Conservation (phyloP, 352 stramenopile species). For the Aphanomyces cochlioides region DNA sequence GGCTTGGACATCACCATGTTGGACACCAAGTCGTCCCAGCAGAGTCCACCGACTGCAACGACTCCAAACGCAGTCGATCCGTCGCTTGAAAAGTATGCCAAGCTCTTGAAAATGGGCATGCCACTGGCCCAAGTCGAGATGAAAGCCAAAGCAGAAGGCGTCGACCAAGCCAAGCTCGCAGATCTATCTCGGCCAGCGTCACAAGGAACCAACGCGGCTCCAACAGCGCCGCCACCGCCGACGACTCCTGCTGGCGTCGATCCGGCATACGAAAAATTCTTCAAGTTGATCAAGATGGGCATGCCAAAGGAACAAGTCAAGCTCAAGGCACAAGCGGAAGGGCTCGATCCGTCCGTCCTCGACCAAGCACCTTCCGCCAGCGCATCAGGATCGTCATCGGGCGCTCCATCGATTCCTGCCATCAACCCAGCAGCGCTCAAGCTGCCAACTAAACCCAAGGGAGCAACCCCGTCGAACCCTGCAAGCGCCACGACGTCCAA, state of each 20-base stretch:
- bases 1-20: conserved; percentile 51
- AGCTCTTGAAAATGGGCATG: conserved; percentile 82
- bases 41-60: neutral
- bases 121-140: conserved; percentile 72
- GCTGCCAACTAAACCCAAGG: neutral
- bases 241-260: conserved; percentile 30
- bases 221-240: neutral
- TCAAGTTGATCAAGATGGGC: conserved; percentile 91
- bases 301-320: conserved; percentile 87
- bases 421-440: neutral
- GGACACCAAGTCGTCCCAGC: neutral
- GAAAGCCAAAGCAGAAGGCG: conserved; percentile 53
- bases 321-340: conserved; percentile 73
- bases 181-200: neutral
- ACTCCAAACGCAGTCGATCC: neutral
- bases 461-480: neutral
- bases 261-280: conserved; percentile 84
- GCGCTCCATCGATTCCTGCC: neutral
- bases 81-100: conserved; percentile 66
- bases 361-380: conserved; percentile 42
- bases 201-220: neutral
- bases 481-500: neutral
- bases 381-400: neutral
- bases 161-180: conserved; percentile 25
- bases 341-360: conserved; percentile 49